Evolutionary conservation across 176 grass and related monocot genomes (phyloP).

Genomic region (Avena atlantica): DNA sequence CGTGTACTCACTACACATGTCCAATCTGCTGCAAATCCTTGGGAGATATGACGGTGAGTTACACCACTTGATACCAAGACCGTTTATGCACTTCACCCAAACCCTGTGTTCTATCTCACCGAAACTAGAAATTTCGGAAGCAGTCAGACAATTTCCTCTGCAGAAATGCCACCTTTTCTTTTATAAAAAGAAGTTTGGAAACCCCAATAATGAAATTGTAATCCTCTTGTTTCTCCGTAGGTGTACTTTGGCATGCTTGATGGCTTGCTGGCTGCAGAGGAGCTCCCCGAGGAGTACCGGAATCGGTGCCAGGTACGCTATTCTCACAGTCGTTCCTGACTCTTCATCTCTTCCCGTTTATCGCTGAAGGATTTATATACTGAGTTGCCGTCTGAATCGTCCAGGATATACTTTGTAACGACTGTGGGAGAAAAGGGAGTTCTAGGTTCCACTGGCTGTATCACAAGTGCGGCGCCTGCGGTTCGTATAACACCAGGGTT

Average conservation of each 20-base stretch:
- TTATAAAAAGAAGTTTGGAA: no score
- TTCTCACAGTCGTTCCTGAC: background rate
- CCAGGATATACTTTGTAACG: conserved; percentile 91
- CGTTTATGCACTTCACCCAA: conserved; percentile 1
- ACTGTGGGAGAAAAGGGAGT: conserved; percentile 76
- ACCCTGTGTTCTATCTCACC: background rate
- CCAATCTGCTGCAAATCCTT: conserved; percentile 89
- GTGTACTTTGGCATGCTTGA: conserved; percentile 99
- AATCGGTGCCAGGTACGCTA: conserved; percentile 70
- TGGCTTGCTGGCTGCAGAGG: conserved; percentile 75
- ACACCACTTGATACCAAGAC: background rate
- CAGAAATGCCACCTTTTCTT: no score
- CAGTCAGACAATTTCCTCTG: no score
- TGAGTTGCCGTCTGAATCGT: background rate
- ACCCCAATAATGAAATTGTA: background rate
- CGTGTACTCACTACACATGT: conserved; percentile 89
- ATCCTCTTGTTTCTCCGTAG: conserved; percentile 27
- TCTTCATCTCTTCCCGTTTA: background rate
- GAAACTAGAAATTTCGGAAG: background rate
- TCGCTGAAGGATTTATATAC: no score
- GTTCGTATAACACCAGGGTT: conserved; percentile 87
- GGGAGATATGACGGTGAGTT: conserved; percentile 83
- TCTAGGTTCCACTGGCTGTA: conserved; percentile 88
- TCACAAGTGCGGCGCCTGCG: conserved; percentile 76
- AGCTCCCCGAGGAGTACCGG: conserved; percentile 82